A percentile compares a stretch with the other conserved stretches of the same genome.
phyloP scores from a whole-genome alignment of 2,329 filamentous ascomycete genomes.

The Plenodomus lindquistii region DNA sequence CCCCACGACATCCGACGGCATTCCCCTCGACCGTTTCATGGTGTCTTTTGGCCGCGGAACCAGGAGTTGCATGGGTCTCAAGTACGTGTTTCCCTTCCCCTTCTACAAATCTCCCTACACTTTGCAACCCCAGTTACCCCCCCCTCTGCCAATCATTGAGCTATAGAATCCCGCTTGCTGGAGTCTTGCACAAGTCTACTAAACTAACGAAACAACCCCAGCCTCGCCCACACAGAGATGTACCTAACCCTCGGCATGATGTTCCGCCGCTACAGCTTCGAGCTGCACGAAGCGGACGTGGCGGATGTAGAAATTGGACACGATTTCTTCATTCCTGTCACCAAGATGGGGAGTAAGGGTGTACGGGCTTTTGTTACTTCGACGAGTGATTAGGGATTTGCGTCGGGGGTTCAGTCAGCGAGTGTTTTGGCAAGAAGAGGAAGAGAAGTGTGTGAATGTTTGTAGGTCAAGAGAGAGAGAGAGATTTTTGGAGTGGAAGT shows the following conservation, averaged over 20 bases:
- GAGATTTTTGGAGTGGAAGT: no score
- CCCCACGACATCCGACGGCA: conserved; percentile 31
- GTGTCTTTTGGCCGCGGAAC: conserved; percentile 49
- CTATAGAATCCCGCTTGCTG: neutral
- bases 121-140: no score
- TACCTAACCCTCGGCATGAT: conserved; percentile 40
- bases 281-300: conserved; percentile 33
- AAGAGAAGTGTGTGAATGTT: no score
- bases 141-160: neutral
- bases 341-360: conserved; percentile 39
- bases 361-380: conserved; percentile 37
- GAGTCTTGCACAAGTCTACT: no score
- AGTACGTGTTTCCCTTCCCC: conserved; percentile 6
- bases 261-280: conserved; percentile 38
- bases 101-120: neutral
- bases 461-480: no score
- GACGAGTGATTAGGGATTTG: conserved; percentile 16
- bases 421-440: no score
- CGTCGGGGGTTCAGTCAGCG: no score
- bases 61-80: conserved; percentile 49
- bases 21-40: conserved; percentile 46
- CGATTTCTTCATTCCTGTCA: conserved; percentile 46
- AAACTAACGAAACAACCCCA: neutral
- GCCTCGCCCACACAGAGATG: conserved; percentile 39
- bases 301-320: conserved; percentile 39